Evolutionary conservation across 768 basidiomycete genomes (phyloP).

Genomic region (Trametes cubensis): DNA sequence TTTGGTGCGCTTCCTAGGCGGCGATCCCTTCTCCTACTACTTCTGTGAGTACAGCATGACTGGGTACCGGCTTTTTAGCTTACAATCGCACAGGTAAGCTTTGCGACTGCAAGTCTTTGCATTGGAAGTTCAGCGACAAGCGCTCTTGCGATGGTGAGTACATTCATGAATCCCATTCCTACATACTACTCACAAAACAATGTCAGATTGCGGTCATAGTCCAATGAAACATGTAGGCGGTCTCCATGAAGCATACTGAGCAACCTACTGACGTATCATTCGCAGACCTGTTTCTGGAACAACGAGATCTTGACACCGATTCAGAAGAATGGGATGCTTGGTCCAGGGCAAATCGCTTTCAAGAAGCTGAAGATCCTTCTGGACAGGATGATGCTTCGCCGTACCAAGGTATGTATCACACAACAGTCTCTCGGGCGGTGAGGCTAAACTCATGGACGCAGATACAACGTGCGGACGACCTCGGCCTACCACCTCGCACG

Average conservation of each 20-base stretch:
- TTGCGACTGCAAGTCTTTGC: slow-evolving; percentile 92
- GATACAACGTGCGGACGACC: slow-evolving; percentile 94
- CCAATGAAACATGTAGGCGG: slow-evolving; percentile 77
- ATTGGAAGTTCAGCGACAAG: slow-evolving; percentile 91
- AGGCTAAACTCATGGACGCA: slow-evolving; percentile 37
- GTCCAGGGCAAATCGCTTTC: slow-evolving; percentile 81
- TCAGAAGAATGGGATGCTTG: slow-evolving; percentile 83
- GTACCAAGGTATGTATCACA: slow-evolving; percentile 64
- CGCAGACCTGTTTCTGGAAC: slow-evolving; percentile 95
- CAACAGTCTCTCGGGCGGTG: background rate
- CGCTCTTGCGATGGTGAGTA: slow-evolving; percentile 78
- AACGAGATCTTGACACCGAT: slow-evolving; percentile 96
- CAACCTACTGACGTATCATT: background rate
- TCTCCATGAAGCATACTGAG: background rate
- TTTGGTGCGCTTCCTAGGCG: slow-evolving; percentile 88
- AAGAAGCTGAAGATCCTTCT: slow-evolving; percentile 89
- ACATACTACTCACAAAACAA: slow-evolving; percentile 4
- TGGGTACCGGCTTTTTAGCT: background rate
- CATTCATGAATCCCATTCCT: background rate
- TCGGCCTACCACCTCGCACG: slow-evolving; percentile 91
- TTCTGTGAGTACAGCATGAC: slow-evolving; percentile 57
- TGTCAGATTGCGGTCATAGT: slow-evolving; percentile 76
- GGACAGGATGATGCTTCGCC: slow-evolving; percentile 93
- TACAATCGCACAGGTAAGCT: slow-evolving; percentile 61
- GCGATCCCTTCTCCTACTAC: slow-evolving; percentile 89